Base-by-base conservation (phyloP, 2,329 filamentous ascomycete species). In the Fusarium burgessii region DNA sequence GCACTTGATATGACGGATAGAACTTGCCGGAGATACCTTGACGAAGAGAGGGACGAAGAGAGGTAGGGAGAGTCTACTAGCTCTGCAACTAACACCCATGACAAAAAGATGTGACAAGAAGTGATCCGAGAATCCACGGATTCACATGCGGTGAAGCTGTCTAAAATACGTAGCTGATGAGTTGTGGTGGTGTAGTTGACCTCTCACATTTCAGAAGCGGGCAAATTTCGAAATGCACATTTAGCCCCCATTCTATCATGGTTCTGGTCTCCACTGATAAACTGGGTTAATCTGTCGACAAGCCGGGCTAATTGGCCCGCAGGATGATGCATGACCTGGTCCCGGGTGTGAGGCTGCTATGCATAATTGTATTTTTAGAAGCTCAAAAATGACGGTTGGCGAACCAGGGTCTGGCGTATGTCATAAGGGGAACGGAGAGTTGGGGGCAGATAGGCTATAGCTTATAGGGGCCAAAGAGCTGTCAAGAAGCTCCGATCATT, bases 281-380 rank as follows among this genome's bases (percentile, higher is more conserved):
- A 56, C 20, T 51, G 47, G 47, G 33, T 9, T 51, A 51, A 51
- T 51, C 17, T 51, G 20, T 29, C 25, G 55, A 25, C 20, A 49
- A 61, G 40, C 52, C 7, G 72, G 72, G 70, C 35, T 75, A 74
- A 75, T 75, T 75, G 70, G 72, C 50, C 51, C 45, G 40, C 38
- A 43, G 63, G 32, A 27, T 62, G 23, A 52, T 75, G 73, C 72
- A 75, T 74, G 73, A 75, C 68, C 54, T 64, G 56, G 52, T 55
- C 42, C 45, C 42, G 33, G 40, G 58, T 70, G 56, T 72, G 70
- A 72, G 70, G 70, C 61, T 72, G 58, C 69, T 66, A 72, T 72
- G 70, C 70, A 72, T 72, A 70, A 72, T 72, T 72, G 54, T 72
- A 72, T 72, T 72, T 72, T 72, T 72, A 72, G 70, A 72, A 72